Percentiles rank a stretch among this genome's conserved stretches.
These are phyloP conservation scores for Stenogyne calaminthoides DNA, from an alignment of 305 asterid species.

Conservation along the genomic window DNA sequence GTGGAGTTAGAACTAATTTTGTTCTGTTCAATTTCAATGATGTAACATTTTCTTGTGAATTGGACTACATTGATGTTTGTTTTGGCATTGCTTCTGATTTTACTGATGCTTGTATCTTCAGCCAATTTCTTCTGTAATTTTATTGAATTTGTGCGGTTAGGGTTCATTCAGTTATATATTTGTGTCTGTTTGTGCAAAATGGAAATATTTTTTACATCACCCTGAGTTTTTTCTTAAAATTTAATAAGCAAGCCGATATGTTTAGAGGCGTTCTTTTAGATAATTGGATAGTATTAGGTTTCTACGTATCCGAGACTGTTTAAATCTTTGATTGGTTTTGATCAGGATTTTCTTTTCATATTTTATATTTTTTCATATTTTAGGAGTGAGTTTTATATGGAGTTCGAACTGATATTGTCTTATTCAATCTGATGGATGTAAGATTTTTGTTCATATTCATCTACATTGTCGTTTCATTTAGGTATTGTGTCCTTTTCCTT, in stretches of 20 bases:
- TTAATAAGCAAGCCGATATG: constrained; percentile 21
- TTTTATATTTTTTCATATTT: no score
- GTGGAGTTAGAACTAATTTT: background rate
- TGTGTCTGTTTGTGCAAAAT: background rate
- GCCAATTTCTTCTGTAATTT: background rate
- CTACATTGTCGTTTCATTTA: background rate
- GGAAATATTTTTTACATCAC: background rate
- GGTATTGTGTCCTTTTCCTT: background rate
- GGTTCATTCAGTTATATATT: background rate
- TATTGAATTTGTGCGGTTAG: background rate
- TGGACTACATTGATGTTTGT: background rate
- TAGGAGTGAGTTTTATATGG: background rate
- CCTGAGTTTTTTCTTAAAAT: constrained; percentile 9
- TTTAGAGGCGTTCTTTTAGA: background rate
- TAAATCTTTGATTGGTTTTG: background rate
- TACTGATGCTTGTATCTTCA: background rate
- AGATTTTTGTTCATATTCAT: constrained; percentile 9
- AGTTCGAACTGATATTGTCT: constrained; percentile 4
- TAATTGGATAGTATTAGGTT: background rate
- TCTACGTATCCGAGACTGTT: constrained; percentile 20
- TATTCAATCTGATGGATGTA: constrained; percentile 11
- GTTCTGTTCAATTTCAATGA: background rate
- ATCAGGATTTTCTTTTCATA: constrained; percentile 10
- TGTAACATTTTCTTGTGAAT: constrained; percentile 18
- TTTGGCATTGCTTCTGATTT: background rate